Base-by-base conservation (phyloP, 495 filamentous ascomycete species). In the Bombardia bombarda region DNA sequence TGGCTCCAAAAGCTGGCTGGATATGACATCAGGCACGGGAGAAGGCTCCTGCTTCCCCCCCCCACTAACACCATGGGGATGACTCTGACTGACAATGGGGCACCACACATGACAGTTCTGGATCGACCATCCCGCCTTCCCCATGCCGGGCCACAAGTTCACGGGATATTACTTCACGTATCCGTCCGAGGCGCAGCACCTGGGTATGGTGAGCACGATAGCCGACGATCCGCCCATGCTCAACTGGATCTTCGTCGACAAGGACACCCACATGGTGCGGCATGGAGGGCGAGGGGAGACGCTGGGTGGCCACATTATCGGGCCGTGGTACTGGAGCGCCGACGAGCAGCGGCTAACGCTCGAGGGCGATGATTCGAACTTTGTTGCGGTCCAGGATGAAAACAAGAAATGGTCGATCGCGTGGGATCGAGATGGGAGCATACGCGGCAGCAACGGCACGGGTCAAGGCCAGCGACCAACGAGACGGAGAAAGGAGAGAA, bases 241-340 rank as follows among this genome's bases (percentile, higher is more conserved):
- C 21, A 78, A 80, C 63, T 82, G 78, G 78, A 73, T 82, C 9
- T 82, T 75, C 43, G 69, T 76, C 45, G 75, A 80, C 61, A 67
- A 72, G 46, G 72, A 74, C 48, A 77, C 65, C 22, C 62, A 69
- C 41, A 56, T 75, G 50, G 58, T 81, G 31, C 70, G 70, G 45
- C 74, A 79, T 47, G 77, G 75, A 0, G 61, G 67, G 3, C 65
- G 68, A 23, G 62, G 65, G 41, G 70, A 67, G 33, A 72, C 62
- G 40, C 18, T 64, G 51, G 51, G 57, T 5, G 66, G 67, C 0
- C 69, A 80, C 47, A 51, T 68, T 7, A 61, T 75, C 30, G 76
- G 76, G 8, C 75, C 77, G 1, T 81, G 75, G 74, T 64, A 72
- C 47, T 75, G 72, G 61, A 77, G 62, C 30, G 64, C 66, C 48